phyloP scores from a whole-genome alignment of 2,329 filamentous ascomycete species.

The Cadophora malorum region DNA sequence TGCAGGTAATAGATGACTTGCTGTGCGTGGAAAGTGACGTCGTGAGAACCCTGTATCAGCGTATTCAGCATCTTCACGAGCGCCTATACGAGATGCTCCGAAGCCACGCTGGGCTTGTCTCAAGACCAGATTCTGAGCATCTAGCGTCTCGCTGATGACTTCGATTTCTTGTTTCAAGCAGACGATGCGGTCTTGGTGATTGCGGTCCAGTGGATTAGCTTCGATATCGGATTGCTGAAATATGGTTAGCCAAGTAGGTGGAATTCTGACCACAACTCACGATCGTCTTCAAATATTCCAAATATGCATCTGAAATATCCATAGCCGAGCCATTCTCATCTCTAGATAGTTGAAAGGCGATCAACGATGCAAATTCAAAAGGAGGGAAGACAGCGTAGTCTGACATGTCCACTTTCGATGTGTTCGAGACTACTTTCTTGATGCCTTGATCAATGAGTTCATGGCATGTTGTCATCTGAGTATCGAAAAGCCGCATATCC shows the following conservation, averaged over 20 bases:
- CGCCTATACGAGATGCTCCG: constrained; percentile 4
- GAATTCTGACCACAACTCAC: constrained; percentile 22
- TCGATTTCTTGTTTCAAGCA: constrained; percentile 38
- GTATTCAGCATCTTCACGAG: constrained; percentile 17
- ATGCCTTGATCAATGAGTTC: constrained; percentile 30
- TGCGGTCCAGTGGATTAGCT: constrained; percentile 33
- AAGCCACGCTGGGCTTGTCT: constrained; percentile 19
- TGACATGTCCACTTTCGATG: constrained; percentile 25
- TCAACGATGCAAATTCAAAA: constrained; percentile 35
- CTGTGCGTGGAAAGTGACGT: neutral
- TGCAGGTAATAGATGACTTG: neutral
- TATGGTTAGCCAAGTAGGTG: neutral
- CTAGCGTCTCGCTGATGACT: constrained; percentile 34
- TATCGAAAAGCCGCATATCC: constrained; percentile 30
- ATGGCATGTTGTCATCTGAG: constrained; percentile 25
- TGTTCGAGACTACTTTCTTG: constrained; percentile 25
- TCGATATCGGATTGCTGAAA: constrained; percentile 37
- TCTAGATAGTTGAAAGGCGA: constrained; percentile 33
- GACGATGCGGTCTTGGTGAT: constrained; percentile 35
- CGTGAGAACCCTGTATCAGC: neutral
- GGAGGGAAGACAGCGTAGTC: constrained; percentile 33
- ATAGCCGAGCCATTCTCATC: constrained; percentile 25
- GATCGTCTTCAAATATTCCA: constrained; percentile 34
- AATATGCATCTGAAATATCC: constrained; percentile 33
- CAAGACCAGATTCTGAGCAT: constrained; percentile 29